Conservation (phyloP, 306 rosid species). For the Vigna unguiculata region DNA sequence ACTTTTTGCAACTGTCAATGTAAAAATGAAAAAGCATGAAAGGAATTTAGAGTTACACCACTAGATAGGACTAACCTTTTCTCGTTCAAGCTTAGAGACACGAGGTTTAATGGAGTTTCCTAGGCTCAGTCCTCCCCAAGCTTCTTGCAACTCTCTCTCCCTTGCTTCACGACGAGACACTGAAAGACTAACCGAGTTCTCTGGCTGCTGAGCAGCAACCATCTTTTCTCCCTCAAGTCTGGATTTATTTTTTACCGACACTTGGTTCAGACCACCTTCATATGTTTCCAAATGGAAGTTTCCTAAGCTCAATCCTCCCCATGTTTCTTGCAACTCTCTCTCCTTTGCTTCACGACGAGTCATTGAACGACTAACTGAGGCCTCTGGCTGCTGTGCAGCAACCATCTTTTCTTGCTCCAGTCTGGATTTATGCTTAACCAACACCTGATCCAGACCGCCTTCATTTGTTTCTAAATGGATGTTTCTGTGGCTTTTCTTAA, state of each 20-base stretch:
- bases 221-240: conserved; percentile 84
- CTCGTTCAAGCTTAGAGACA: conserved; percentile 79
- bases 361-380: conserved; percentile 47
- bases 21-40: background rate
- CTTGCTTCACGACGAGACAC: conserved; percentile 72
- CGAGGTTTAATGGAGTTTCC: conserved; percentile 84
- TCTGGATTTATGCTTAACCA: conserved; percentile 75
- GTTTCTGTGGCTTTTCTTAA: conserved; percentile 52
- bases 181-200: conserved; percentile 51
- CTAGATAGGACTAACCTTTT: conserved; percentile 66
- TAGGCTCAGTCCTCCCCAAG: conserved; percentile 87
- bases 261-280: conserved; percentile 67
- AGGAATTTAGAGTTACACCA: conserved; percentile 2
- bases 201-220: conserved; percentile 63
- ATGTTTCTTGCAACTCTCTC: conserved; percentile 77
- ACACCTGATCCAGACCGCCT: conserved; percentile 68
- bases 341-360: conserved; percentile 82
- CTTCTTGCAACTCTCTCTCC: conserved; percentile 81
- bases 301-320: conserved; percentile 90
- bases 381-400: conserved; percentile 65
- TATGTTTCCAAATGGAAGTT: conserved; percentile 44
- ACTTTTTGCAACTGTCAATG: background rate
- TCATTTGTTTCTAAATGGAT: conserved; percentile 42
- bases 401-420: conserved; percentile 79
- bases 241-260: conserved; percentile 72